These are phyloP conservation scores for Pseudogymnoascus sp. DNA, from an alignment of 2,329 filamentous ascomycete genomes.

Conservation along the genomic window DNA sequence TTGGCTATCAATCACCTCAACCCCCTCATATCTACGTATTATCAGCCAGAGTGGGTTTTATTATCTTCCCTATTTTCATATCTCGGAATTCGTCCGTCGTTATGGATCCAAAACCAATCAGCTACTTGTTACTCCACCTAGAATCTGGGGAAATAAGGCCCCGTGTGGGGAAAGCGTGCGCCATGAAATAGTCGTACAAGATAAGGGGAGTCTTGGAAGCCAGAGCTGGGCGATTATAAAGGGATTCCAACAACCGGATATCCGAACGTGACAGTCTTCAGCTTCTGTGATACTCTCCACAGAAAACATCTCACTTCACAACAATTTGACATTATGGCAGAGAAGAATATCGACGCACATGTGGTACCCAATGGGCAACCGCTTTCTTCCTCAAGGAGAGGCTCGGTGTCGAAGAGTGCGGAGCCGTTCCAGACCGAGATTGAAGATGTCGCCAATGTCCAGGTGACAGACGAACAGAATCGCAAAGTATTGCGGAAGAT, in stretches of 20 bases:
- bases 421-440: background rate
- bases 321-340: constrained; percentile 2
- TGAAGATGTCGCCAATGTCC: constrained; percentile 3
- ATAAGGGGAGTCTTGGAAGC: background rate
- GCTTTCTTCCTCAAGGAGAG: background rate
- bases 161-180: background rate
- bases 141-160: constrained; percentile 5
- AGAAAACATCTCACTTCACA: background rate
- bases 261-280: background rate
- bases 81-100: constrained; percentile 1
- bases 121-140: background rate
- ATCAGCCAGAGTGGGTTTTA: background rate
- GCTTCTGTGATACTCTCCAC: background rate
- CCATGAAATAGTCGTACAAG: background rate
- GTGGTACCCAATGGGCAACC: background rate
- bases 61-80: background rate
- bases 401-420: background rate
- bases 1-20: background rate
- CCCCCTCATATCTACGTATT: background rate
- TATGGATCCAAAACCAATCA: background rate
- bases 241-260: background rate
- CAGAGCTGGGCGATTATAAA: background rate
- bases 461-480: constrained; percentile 9
- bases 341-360: background rate
- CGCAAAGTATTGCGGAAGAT: constrained; percentile 18